Conservation (phyloP, 2,329 filamentous ascomycete species). For the Aciculosporium take region DNA sequence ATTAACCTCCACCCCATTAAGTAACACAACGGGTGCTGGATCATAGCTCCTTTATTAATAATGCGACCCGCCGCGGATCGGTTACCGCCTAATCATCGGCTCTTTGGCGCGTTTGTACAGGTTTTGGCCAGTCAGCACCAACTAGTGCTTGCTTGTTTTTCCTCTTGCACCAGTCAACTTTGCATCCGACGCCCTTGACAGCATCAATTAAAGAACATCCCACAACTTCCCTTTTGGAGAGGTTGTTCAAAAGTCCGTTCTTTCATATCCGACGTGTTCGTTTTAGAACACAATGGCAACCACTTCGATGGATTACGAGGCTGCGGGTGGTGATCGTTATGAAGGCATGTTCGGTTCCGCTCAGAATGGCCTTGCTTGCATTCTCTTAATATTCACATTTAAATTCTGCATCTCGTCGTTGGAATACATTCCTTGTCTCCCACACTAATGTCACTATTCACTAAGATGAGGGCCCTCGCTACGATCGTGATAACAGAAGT, state of each 20-base stretch:
- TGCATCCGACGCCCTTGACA: conserved; percentile 1
- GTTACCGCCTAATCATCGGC: conserved; percentile 7
- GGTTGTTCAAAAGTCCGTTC: conserved; percentile 3
- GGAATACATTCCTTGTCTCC: not conserved
- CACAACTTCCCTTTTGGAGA: not conserved
- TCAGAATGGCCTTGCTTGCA: not conserved
- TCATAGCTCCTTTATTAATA: too few relatives aligned
- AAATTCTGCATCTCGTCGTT: not conserved
- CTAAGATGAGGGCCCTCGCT: conserved; percentile 50
- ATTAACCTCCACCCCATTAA: too few relatives aligned
- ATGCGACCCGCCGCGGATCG: not conserved
- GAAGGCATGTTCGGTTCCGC: conserved; percentile 33
- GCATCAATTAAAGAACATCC: not conserved
- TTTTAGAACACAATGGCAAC: conserved; percentile 36
- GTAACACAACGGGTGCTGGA: too few relatives aligned
- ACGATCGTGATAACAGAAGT: conserved; percentile 52
- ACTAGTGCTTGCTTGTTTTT: conserved; percentile 6
- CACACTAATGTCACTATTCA: not conserved
- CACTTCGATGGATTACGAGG: conserved; percentile 57
- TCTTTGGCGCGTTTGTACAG: conserved; percentile 1
- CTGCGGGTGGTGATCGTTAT: conserved; percentile 51
- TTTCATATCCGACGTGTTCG: conserved; percentile 3
- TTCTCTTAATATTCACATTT: not conserved
- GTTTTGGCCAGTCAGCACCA: not conserved
- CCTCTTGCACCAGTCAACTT: conserved; percentile 1